Evolutionary conservation across 495 filamentous ascomycete species (phyloP).

Genomic region (Aspergillus cavernicola): DNA sequence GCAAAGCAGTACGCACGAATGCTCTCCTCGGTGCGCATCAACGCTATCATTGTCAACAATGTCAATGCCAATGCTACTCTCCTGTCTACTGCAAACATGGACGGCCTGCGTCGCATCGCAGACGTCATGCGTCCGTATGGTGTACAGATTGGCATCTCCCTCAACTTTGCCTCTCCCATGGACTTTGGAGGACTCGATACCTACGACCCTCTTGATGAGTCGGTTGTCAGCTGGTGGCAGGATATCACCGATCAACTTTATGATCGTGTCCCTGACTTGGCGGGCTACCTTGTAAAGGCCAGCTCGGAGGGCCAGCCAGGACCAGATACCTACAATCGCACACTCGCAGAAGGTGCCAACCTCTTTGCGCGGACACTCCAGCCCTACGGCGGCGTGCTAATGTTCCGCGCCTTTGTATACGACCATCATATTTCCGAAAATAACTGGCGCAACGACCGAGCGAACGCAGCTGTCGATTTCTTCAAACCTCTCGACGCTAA

Average conservation of each 20-base stretch:
- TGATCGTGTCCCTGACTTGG: conserved; percentile 58
- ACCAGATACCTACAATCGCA: conserved; percentile 65
- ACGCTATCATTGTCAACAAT: conserved; percentile 67
- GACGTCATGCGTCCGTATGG: conserved; percentile 65
- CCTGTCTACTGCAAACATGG: conserved; percentile 53
- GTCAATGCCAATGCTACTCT: conserved; percentile 64
- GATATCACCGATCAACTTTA: conserved; percentile 58
- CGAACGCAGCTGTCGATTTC: conserved; percentile 64
- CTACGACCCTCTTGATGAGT: conserved; percentile 60
- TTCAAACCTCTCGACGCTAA: conserved; percentile 61
- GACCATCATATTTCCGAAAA: conserved; percentile 44
- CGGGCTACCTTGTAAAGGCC: conserved; percentile 69
- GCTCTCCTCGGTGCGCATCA: conserved; percentile 63
- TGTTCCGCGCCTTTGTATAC: conserved; percentile 75
- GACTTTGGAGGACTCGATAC: conserved; percentile 52
- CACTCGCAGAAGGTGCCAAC: conserved; percentile 65
- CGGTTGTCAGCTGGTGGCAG: conserved; percentile 60
- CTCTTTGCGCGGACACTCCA: conserved; percentile 60
- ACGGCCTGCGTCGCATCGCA: conserved; percentile 58
- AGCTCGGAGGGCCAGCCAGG: conserved; percentile 73
- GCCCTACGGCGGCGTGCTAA: conserved; percentile 61
- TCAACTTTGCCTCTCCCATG: conserved; percentile 65
- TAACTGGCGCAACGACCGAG: conserved; percentile 62
- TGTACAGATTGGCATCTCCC: conserved; percentile 60
- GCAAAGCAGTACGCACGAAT: conserved; percentile 62